Evolutionary conservation across 768 basidiomycete species (phyloP).

Genomic region (Leccinum variicolor): DNA sequence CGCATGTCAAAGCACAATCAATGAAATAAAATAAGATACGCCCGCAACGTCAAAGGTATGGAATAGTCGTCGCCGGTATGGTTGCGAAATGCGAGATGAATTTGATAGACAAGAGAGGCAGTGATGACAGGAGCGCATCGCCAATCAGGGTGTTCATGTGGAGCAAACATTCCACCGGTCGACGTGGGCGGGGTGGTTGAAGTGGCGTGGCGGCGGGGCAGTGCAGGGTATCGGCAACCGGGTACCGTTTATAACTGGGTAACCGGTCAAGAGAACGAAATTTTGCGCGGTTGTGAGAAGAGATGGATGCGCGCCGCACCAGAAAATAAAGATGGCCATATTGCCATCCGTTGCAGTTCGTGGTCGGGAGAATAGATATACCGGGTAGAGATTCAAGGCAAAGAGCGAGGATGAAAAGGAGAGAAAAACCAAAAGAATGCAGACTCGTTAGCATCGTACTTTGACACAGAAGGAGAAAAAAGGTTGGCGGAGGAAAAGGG

Average conservation of each 20-base stretch:
- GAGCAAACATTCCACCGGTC: constrained; percentile 4
- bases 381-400: not conserved
- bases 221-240: constrained; percentile 6
- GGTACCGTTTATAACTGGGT: constrained; percentile 10
- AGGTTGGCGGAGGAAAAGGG: not conserved
- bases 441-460: constrained; percentile 10
- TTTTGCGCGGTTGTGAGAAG: not conserved
- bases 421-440: not conserved
- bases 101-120: constrained; percentile 4
- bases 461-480: not conserved
- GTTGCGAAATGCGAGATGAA: not conserved
- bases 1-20: not conserved
- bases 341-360: not conserved
- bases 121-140: constrained; percentile 1
- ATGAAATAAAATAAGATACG: not conserved
- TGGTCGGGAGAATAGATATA: not conserved
- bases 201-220: constrained; percentile 10
- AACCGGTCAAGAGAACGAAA: too few species aligned
- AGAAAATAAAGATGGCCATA: not conserved
- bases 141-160: constrained; percentile 12
- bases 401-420: not conserved
- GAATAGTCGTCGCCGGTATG: not conserved
- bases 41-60: not conserved
- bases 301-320: not conserved
- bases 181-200: not conserved